Percentiles rank a stretch among this genome's conserved stretches.
phyloP scores from a whole-genome alignment of 164 flowering plant species.

The Magnolia changhungtana region DNA sequence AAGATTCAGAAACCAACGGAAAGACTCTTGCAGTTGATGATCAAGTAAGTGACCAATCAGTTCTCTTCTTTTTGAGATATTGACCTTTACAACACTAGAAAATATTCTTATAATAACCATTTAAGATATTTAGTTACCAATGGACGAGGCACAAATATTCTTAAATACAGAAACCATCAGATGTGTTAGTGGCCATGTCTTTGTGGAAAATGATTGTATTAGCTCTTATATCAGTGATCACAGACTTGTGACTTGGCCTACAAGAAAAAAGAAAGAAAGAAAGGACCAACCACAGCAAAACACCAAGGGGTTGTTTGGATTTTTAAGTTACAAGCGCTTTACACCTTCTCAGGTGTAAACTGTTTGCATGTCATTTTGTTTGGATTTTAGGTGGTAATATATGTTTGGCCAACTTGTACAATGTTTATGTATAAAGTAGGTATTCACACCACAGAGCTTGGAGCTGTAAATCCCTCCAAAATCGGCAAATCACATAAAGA shows the following conservation, averaged over 20 bases:
- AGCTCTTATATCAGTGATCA: neutral
- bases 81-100: neutral
- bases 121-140: neutral
- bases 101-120: neutral
- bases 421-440: no score
- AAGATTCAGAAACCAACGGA: slow-evolving; percentile 17
- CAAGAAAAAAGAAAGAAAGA: neutral
- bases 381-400: no score
- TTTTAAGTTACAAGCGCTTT: no score
- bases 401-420: no score
- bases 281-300: no score
- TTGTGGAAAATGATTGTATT: neutral
- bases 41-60: slow-evolving; percentile 39
- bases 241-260: neutral
- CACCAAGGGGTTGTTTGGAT: no score
- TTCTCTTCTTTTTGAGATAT: neutral
- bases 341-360: no score
- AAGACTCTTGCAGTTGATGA: slow-evolving; percentile 27
- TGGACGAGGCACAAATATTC: neutral
- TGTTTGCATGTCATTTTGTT: no score
- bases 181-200: neutral
- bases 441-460: no score
- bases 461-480: no score
- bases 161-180: neutral
- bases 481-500: no score